Percentiles rank a stretch among this genome's conserved stretches.
Evolutionary conservation across 1,139 yeast genomes (phyloP).

Genomic region (Hyphopichia fennica): DNA sequence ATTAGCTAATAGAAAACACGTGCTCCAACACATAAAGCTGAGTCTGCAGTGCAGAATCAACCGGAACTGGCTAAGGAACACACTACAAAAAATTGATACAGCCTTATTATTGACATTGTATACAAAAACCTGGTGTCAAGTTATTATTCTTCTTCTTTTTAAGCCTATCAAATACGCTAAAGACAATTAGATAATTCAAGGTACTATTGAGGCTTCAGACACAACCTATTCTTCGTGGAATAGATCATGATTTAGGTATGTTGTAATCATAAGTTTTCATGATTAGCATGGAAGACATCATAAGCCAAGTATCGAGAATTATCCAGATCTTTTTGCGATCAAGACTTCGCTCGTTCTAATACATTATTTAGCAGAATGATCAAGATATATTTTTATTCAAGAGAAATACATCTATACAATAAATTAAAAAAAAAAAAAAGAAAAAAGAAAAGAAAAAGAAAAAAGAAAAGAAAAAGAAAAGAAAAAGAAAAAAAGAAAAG

Average conservation of each 20-base stretch:
- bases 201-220: constrained; percentile 30
- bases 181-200: background rate
- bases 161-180: no score
- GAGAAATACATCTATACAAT: background rate
- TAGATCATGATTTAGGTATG: constrained; percentile 29
- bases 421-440: background rate
- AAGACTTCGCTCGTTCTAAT: background rate
- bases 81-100: no score
- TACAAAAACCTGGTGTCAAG: no score
- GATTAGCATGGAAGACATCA: constrained; percentile 57
- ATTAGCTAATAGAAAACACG: no score
- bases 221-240: constrained; percentile 8
- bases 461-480: background rate
- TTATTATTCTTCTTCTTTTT: no score
- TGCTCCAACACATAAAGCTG: no score
- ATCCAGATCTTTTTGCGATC: no score
- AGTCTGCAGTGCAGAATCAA: background rate
- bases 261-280: constrained; percentile 47
- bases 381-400: background rate
- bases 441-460: background rate
- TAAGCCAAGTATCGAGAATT: constrained; percentile 22
- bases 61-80: no score
- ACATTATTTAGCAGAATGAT: background rate
- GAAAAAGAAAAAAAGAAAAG: background rate
- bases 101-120: background rate